These are phyloP conservation scores for Solanum paucissectum DNA, from an alignment of 257 asterid species.

Conservation along the genomic window DNA sequence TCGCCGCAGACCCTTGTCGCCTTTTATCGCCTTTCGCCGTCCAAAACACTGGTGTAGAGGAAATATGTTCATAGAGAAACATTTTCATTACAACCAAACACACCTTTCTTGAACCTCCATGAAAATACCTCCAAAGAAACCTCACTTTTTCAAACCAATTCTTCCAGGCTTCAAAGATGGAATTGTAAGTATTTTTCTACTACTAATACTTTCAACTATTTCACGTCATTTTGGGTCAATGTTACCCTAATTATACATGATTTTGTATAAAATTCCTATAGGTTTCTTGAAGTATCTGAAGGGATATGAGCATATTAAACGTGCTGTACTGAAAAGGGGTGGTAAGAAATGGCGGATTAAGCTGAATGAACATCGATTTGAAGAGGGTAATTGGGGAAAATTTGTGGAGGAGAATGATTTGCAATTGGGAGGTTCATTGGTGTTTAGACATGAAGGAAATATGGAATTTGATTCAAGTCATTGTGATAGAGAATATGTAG, in stretches of 20 bases:
- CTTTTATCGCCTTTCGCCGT: no score
- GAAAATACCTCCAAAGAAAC: background rate
- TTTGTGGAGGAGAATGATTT: background rate
- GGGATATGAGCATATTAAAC: background rate
- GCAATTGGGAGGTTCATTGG: conserved; percentile 1
- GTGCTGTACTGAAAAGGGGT: background rate
- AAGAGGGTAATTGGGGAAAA: background rate
- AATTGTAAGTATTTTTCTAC: background rate
- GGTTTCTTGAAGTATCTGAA: background rate
- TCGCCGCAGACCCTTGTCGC: no score
- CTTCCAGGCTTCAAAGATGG: conserved; percentile 10
- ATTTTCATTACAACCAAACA: background rate
- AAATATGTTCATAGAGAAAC: no score
- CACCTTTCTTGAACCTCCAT: background rate
- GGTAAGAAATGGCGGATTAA: conserved; percentile 1
- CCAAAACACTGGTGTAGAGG: no score
- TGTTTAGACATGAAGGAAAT: conserved; percentile 11
- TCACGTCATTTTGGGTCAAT: background rate
- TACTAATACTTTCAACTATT: background rate
- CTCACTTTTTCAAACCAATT: conserved; percentile 10
- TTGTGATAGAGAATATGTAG: background rate
- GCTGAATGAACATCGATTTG: background rate
- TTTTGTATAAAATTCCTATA: conserved; percentile 4
- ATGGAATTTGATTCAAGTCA: conserved; percentile 7
- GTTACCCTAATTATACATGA: background rate